Conservation (phyloP, 805 yeast species). For the Candida methanosorbosa region DNA sequence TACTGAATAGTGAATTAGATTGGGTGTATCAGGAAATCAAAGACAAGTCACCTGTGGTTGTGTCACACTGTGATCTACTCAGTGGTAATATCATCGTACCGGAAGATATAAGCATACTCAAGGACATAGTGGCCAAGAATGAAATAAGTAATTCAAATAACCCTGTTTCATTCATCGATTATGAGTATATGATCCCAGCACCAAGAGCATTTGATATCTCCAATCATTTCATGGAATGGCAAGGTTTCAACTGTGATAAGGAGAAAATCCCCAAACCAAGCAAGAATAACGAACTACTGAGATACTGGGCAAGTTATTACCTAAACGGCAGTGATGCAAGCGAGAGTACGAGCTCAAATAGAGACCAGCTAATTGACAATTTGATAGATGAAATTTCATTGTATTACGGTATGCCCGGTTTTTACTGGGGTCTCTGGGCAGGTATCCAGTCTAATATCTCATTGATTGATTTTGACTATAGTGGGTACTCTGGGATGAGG, state of each 20-base stretch:
- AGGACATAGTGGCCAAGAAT: too few relatives aligned
- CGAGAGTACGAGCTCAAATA: neutral
- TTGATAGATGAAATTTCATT: constrained; percentile 47
- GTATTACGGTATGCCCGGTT: constrained; percentile 75
- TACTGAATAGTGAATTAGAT: constrained; percentile 39
- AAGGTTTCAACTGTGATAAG: constrained; percentile 67
- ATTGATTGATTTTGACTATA: constrained; percentile 64
- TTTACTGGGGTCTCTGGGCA: constrained; percentile 83
- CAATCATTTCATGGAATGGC: constrained; percentile 74
- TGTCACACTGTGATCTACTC: constrained; percentile 63
- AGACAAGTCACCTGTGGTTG: constrained; percentile 43
- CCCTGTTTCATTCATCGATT: constrained; percentile 56
- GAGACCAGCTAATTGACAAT: constrained; percentile 23
- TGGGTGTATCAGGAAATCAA: constrained; percentile 42
- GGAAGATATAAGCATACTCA: constrained; percentile 13
- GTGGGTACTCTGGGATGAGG: constrained; percentile 48
- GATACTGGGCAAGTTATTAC: constrained; percentile 53
- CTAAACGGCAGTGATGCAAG: constrained; percentile 21
- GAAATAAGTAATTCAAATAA: too few relatives aligned
- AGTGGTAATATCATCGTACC: constrained; percentile 70
- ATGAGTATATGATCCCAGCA: constrained; percentile 64
- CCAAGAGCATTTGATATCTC: constrained; percentile 72
- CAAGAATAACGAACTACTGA: constrained; percentile 31
- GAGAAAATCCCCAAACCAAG: constrained; percentile 48
- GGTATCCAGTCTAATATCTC: constrained; percentile 64